Evolutionary conservation across 257 asterid genomes (phyloP).

Genomic region (Mitragyna speciosa): DNA sequence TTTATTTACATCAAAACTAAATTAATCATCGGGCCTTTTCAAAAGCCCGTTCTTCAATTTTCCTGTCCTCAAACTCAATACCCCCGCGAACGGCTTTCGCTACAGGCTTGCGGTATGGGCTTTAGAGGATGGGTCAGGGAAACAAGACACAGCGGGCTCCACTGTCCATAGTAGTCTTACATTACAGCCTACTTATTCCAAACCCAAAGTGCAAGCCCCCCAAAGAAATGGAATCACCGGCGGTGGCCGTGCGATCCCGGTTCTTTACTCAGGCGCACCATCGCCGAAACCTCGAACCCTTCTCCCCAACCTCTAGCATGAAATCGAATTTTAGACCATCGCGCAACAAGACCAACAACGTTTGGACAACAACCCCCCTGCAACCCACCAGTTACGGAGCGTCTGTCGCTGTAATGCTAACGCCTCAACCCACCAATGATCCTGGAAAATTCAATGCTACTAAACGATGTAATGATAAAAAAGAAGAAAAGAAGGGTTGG

Average conservation of each 20-base stretch:
- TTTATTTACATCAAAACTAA: too few species aligned
- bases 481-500: constrained; percentile 16
- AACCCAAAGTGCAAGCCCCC: background rate
- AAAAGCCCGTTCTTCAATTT: too few species aligned
- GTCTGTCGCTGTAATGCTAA: background rate
- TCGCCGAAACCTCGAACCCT: constrained; percentile 8
- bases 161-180: too few species aligned
- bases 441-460: background rate
- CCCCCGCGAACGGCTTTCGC: too few species aligned
- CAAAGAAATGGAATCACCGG: constrained; percentile 19
- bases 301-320: background rate
- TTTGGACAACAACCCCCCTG: background rate
- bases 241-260: constrained; percentile 14
- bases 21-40: too few species aligned
- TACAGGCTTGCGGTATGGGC: too few species aligned
- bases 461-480: background rate
- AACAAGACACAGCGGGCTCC: background rate
- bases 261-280: constrained; percentile 6
- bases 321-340: background rate
- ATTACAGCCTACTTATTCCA: too few species aligned
- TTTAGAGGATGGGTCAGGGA: background rate
- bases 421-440: background rate
- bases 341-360: background rate
- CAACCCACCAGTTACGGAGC: background rate
- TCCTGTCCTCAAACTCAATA: too few species aligned